Base-by-base conservation (phyloP, 768 basidiomycete species). In the Auricularia sp. region DNA sequence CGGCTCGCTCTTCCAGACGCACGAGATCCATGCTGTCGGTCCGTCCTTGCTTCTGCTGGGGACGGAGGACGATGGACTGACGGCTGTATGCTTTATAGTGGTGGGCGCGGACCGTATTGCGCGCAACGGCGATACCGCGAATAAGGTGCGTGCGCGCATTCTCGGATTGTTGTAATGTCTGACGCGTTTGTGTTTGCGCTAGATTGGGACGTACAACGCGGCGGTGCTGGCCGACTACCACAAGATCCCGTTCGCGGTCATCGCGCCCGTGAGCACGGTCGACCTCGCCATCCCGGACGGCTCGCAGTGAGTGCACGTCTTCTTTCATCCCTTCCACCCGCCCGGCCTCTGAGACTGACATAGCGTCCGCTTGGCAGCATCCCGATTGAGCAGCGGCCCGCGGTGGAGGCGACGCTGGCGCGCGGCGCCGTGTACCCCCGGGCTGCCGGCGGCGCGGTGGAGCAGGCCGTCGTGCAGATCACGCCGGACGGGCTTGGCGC, bases 161-260 rank as follows among this genome's bases (percentile, higher is more conserved):
- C 16, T 29, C 8, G 0, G 47, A 0, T n/a, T 0, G 0, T 29
- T 29, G 29, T 29, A 23, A 23, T 29, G 29, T 29, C 29, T 29
- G 29, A 29, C 29, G 29, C 29, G 29, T 29, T 29, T n/a, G n/a
- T n/a, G n/a, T 53, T 65, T 36, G 39, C 14, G 61, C 14, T 68
- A 82, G 80, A 90, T 98, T 71, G 94, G 94, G 61, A 97, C 96
- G 0, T 98, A 96, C 78, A 96, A 98, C 70, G 93, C 95, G 18
- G 93, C 96, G 4, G 91, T 96, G 23, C 80, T 97, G 35, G 93
- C 94, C 2, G 86, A 87, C 63, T 83, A 91, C 34, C 93, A 95
- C 74, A 81, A 83, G 8, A 90, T 96, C 34, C 91, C 93, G 2
- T 95, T 98, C 74, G 86, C 97, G 72, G 93, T 97, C 16, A 90